Evolutionary conservation across 805 yeast genomes (phyloP), one percentile per base, ranked within the genome.

Genomic region (Candida succiphila): DNA sequence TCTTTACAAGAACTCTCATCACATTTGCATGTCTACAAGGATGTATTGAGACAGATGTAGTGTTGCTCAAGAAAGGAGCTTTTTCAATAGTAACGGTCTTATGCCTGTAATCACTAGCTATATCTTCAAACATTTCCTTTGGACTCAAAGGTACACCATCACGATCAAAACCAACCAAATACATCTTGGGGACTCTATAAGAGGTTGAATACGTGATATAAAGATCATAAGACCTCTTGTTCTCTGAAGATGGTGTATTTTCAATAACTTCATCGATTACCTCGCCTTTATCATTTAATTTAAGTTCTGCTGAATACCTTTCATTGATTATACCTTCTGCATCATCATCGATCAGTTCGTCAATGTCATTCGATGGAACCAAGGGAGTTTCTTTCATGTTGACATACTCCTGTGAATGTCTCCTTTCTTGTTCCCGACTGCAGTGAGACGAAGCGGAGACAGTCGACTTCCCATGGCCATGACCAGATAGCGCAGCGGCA

Each of bases 21-120:
- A 92, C 98, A 26, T 80, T 75, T 2, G 97, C 88, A 54, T 92
- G 98, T 44, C 80, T 78, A 54, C 98, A 92, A 2, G 98, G 98
- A 53, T 92, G 98, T 32, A 92, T 89, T 7, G 95, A 84, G 6
- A 92, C 87, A 0, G 83, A 67, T 0, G 92, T 81, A 30, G 82
- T 70, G 49, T 78, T 75, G 31, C 71, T 74, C 33, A 78, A 67
- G 46, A 87, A 87, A 10, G 98, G 97, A 5, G 95, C 78, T 41
- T 74, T 75, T 56, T 92, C 98, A 38, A 92, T 89, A 0, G 98
- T 92, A 16, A 89, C 98, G 1, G 98, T 92, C 58, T 92, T 92
- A 48, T 89, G 86, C 49, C 89, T 75, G 57, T 92, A 92, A 52
- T 92, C 98, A 25, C 80, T 72, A 2, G 88, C 73, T 30, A 92